Percentiles rank a stretch among this genome's conserved stretches.
These are phyloP conservation scores for Silene noctiflora DNA, from an alignment of 179 eudicot species.

Conservation along the genomic window DNA sequence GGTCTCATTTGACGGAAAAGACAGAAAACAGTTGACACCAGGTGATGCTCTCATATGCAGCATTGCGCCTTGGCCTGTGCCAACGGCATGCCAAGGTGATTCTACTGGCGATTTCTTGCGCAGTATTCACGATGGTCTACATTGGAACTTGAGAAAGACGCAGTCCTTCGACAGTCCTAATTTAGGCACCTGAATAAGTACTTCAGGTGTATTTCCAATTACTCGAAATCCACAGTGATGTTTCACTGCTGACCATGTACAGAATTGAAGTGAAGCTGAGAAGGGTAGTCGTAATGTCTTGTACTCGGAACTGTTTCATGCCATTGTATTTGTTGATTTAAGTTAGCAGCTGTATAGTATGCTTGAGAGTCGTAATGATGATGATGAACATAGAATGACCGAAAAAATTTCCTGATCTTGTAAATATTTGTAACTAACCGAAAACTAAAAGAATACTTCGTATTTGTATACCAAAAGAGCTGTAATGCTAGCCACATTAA, in stretches of 20 bases:
- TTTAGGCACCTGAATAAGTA: slow-evolving; percentile 10
- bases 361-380: neutral
- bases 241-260: slow-evolving; percentile 4
- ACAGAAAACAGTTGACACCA: slow-evolving; percentile 64
- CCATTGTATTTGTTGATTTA: slow-evolving; percentile 8
- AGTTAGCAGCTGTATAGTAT: neutral
- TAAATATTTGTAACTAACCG: too few species aligned
- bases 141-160: slow-evolving; percentile 93
- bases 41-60: slow-evolving; percentile 96
- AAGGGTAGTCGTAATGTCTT: neutral
- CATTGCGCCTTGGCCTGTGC: slow-evolving; percentile 98
- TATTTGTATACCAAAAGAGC: too few species aligned
- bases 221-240: too few species aligned
- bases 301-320: neutral
- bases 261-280: neutral
- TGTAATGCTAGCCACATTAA: too few species aligned
- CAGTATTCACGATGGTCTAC: slow-evolving; percentile 92
- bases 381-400: neutral
- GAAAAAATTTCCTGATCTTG: too few species aligned
- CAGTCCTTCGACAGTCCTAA: slow-evolving; percentile 76
- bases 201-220: neutral
- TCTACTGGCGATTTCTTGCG: slow-evolving; percentile 87
- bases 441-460: too few species aligned
- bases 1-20: slow-evolving; percentile 96
- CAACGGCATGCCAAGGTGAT: slow-evolving; percentile 81